phyloP scores from a whole-genome alignment of 495 filamentous ascomycete genomes.

The Aspergillus nidulans region DNA sequence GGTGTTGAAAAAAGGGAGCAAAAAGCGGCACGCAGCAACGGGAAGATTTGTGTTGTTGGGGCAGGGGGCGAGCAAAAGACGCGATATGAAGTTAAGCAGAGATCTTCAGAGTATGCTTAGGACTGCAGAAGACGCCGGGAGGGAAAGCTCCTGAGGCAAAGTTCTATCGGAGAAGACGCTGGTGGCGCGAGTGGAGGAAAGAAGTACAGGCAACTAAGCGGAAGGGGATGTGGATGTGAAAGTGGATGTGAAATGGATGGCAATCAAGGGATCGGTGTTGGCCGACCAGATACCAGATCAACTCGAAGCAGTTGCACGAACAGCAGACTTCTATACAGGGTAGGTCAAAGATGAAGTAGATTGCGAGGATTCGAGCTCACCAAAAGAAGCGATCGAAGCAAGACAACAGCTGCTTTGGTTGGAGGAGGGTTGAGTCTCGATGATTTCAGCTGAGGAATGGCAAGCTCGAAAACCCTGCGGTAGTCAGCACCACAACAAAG shows the following conservation, averaged over 20 bases:
- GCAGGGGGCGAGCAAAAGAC: neutral
- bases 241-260: no score
- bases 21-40: conserved; percentile 12
- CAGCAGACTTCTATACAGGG: neutral
- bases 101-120: neutral
- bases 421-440: neutral
- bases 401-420: neutral
- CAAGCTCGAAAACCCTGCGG: conserved; percentile 1
- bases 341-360: neutral
- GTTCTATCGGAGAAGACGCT: conserved; percentile 9
- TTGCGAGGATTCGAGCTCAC: neutral
- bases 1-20: conserved; percentile 7
- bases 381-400: conserved; percentile 6
- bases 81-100: conserved; percentile 3
- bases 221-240: neutral
- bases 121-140: neutral
- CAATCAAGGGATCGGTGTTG: conserved; percentile 19
- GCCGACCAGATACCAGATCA: neutral
- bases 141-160: conserved; percentile 2
- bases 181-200: conserved; percentile 12
- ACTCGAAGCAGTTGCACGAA: conserved; percentile 3
- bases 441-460: conserved; percentile 9
- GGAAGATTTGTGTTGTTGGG: conserved; percentile 4
- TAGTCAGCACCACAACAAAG: neutral
- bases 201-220: conserved; percentile 4